Conservation (phyloP, 495 filamentous ascomycete genomes). For the Annulohypoxylon bovei region DNA sequence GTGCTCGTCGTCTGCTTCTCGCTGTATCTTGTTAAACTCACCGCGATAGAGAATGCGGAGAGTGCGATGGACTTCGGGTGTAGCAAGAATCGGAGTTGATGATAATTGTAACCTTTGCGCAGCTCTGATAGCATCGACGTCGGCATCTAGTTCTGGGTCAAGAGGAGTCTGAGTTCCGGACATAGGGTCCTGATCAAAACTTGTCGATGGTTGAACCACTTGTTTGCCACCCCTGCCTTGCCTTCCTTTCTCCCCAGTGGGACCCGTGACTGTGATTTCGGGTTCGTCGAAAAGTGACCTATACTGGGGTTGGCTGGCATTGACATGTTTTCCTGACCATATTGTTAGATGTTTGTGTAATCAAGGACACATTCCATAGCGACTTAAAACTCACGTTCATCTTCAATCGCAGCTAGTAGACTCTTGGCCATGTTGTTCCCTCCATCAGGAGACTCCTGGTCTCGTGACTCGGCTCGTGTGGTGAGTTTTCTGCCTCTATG, state of each 20-base stretch:
- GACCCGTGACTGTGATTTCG: constrained; percentile 69
- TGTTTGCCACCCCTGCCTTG: constrained; percentile 60
- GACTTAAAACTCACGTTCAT: constrained; percentile 77
- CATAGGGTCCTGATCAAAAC: constrained; percentile 72
- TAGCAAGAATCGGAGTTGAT: constrained; percentile 79
- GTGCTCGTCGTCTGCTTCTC: constrained; percentile 78
- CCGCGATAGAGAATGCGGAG: constrained; percentile 91
- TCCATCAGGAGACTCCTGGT: constrained; percentile 38
- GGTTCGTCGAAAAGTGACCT: constrained; percentile 70
- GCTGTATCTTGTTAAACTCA: constrained; percentile 76
- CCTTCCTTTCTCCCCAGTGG: constrained; percentile 65
- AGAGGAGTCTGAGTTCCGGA: constrained; percentile 80
- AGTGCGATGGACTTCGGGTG: constrained; percentile 77
- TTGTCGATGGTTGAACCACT: constrained; percentile 82
- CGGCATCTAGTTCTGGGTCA: constrained; percentile 86
- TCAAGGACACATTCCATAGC: not conserved
- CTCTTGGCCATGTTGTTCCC: constrained; percentile 60
- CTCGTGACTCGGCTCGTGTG: constrained; percentile 49
- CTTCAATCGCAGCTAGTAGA: constrained; percentile 74
- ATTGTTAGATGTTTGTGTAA: constrained; percentile 28
- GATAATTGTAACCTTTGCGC: constrained; percentile 85
- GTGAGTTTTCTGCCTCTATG: constrained; percentile 60
- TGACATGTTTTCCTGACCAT: constrained; percentile 53
- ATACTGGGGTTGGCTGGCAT: constrained; percentile 53
- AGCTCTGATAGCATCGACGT: constrained; percentile 81